Evolutionary conservation across 1,284 basidiomycete species (phyloP).

Genomic region (Leccinum subrobustum): DNA sequence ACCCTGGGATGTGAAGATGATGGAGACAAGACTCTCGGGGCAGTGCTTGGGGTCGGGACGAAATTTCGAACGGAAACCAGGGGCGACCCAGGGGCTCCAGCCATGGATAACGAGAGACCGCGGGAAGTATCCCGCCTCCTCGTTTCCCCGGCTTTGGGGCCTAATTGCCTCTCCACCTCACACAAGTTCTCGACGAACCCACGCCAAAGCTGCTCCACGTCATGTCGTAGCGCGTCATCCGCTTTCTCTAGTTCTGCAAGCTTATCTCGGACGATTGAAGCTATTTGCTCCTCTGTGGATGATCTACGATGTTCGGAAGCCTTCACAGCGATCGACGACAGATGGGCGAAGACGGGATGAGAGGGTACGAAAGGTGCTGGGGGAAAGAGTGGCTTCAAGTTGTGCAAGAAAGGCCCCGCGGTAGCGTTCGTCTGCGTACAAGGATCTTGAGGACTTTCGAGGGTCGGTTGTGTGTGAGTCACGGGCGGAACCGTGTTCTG

Average conservation of each 20-base stretch:
- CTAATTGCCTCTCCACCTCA: constrained; percentile 44
- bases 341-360: constrained; percentile 65
- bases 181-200: constrained; percentile 53
- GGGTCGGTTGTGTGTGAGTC: constrained; percentile 15
- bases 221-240: constrained; percentile 52
- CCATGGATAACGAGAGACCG: constrained; percentile 20
- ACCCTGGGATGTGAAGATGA: constrained; percentile 37
- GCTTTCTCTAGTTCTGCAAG: constrained; percentile 53
- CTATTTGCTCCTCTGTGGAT: constrained; percentile 58
- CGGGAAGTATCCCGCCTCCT: constrained; percentile 24
- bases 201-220: constrained; percentile 66
- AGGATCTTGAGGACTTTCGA: constrained; percentile 25
- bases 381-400: constrained; percentile 59
- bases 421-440: constrained; percentile 35
- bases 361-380: constrained; percentile 76
- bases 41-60: constrained; percentile 45
- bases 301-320: constrained; percentile 56
- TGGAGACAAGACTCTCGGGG: constrained; percentile 36
- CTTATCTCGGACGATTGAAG: constrained; percentile 54
- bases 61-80: constrained; percentile 50
- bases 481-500: constrained; percentile 22
- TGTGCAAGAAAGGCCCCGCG: constrained; percentile 42
- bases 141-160: constrained; percentile 18
- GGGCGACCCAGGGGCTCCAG: constrained; percentile 22
- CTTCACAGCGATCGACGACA: constrained; percentile 56